Conservation (phyloP, 129 eudicot genomes). For the sunflower (Helianthus annuus) region DNA sequence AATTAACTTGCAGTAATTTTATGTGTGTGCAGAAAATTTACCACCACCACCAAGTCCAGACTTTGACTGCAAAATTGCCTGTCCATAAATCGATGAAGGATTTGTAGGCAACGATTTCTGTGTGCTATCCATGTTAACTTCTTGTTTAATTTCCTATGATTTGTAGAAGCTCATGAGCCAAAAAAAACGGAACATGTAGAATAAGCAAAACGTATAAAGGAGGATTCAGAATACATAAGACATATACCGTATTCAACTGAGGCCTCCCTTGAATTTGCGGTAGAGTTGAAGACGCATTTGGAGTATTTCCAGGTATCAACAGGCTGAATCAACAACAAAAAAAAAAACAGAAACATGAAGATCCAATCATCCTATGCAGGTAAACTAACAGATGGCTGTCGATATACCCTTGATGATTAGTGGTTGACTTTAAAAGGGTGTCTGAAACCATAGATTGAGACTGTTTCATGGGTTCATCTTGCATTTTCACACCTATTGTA, state of each 20-base stretch:
- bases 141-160: constrained; percentile 74
- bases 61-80: constrained; percentile 92
- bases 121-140: constrained; percentile 69
- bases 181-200: constrained; percentile 13
- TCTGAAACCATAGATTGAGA: constrained; percentile 80
- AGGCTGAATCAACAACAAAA: constrained; percentile 71
- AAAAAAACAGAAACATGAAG: constrained; percentile 26
- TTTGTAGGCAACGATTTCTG: constrained; percentile 85
- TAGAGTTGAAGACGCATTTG: constrained; percentile 70
- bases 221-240: constrained; percentile 1
- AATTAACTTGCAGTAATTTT: not conserved
- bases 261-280: constrained; percentile 92
- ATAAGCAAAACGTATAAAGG: not conserved
- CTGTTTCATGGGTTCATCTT: constrained; percentile 76
- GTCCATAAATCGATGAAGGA: constrained; percentile 93
- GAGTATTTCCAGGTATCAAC: constrained; percentile 79
- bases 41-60: constrained; percentile 92
- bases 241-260: constrained; percentile 62
- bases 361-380: constrained; percentile 11
- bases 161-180: constrained; percentile 7
- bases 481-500: constrained; percentile 73
- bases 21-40: constrained; percentile 30
- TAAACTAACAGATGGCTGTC: not conserved
- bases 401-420: constrained; percentile 83
- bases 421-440: constrained; percentile 77